phyloP scores from a whole-genome alignment of 2,329 filamentous ascomycete species.

The Apiospora malaysiana region DNA sequence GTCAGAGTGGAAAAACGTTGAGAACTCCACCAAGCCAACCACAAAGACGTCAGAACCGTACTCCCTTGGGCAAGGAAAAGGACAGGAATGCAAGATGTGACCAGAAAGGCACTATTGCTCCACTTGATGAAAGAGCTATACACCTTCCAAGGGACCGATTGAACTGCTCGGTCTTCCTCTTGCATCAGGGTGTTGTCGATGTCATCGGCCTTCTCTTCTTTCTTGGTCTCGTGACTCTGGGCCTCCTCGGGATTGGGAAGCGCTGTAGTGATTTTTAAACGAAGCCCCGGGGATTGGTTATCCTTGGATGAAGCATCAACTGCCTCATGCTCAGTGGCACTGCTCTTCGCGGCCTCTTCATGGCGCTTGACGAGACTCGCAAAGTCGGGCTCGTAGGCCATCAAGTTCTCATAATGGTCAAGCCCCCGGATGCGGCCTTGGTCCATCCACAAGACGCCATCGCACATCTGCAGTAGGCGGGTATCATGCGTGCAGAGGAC shows the following conservation, averaged over 20 bases:
- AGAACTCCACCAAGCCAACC: slow-evolving; percentile 72
- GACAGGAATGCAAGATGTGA: slow-evolving; percentile 58
- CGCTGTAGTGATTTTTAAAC: slow-evolving; percentile 42
- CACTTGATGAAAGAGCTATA: slow-evolving; percentile 68
- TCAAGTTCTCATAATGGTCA: slow-evolving; percentile 69
- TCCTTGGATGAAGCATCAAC: slow-evolving; percentile 30
- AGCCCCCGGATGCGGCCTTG: slow-evolving; percentile 66
- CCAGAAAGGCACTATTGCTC: slow-evolving; percentile 59
- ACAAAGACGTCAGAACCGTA: slow-evolving; percentile 67
- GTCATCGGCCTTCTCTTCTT: background rate
- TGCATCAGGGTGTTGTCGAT: slow-evolving; percentile 50
- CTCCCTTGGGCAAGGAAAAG: slow-evolving; percentile 55
- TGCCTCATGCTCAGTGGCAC: slow-evolving; percentile 54
- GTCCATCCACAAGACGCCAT: slow-evolving; percentile 71
- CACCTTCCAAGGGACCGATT: slow-evolving; percentile 64
- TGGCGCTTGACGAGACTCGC: slow-evolving; percentile 59
- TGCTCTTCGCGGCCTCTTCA: slow-evolving; percentile 38
- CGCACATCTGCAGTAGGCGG: slow-evolving; percentile 69
- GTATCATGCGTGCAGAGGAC: slow-evolving; percentile 82
- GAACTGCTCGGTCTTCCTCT: slow-evolving; percentile 60
- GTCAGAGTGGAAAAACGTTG: slow-evolving; percentile 58
- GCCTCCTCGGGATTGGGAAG: slow-evolving; percentile 35
- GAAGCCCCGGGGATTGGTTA: slow-evolving; percentile 38
- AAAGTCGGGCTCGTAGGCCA: slow-evolving; percentile 64
- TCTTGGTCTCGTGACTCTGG: background rate